Evolutionary conservation across 2,329 filamentous ascomycete species (phyloP).

Genomic region (Sporothrix phasma): DNA sequence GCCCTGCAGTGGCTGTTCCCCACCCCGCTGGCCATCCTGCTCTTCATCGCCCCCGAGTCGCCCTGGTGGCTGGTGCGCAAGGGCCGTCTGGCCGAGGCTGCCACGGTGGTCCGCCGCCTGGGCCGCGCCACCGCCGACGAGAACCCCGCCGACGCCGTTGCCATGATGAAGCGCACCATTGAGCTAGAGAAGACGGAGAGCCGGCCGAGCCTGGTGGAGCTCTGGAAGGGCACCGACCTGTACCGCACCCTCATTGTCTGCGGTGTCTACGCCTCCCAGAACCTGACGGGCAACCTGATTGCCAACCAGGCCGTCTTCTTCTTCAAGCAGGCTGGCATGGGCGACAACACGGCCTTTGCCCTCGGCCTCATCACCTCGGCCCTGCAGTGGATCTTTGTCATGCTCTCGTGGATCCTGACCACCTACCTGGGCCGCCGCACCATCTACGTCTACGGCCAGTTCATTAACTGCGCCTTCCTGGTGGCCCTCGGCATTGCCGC

Average conservation of each 20-base stretch:
- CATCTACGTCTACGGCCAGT: conserved; percentile 18
- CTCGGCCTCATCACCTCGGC: conserved; percentile 55
- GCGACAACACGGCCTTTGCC: conserved; percentile 44
- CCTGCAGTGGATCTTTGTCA: conserved; percentile 52
- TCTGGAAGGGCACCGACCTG: conserved; percentile 45
- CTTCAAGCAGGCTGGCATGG: conserved; percentile 52
- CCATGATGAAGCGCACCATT: conserved; percentile 49
- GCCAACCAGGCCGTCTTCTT: conserved; percentile 55
- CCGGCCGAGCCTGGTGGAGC: conserved; percentile 39
- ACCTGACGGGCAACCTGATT: conserved; percentile 52
- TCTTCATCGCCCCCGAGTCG: conserved; percentile 42
- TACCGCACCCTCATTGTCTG: conserved; percentile 47
- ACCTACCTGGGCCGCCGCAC: conserved; percentile 25
- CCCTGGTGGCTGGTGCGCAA: conserved; percentile 49
- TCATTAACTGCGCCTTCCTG: conserved; percentile 17
- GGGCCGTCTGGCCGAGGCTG: conserved; percentile 36
- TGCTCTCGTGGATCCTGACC: conserved; percentile 58
- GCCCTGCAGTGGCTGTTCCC: conserved; percentile 52
- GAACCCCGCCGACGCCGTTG: conserved; percentile 29
- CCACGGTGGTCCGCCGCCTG: conserved; percentile 38
- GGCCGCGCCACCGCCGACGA: conserved; percentile 32
- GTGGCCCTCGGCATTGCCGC: conserved; percentile 19
- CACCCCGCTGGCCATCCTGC: conserved; percentile 40
- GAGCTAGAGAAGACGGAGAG: conserved; percentile 42
- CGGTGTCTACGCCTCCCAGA: conserved; percentile 48